Evolutionary conservation across 495 filamentous ascomycete species (phyloP), one percentile per base, ranked within the genome.

Genomic region (Tuber magnatum): DNA sequence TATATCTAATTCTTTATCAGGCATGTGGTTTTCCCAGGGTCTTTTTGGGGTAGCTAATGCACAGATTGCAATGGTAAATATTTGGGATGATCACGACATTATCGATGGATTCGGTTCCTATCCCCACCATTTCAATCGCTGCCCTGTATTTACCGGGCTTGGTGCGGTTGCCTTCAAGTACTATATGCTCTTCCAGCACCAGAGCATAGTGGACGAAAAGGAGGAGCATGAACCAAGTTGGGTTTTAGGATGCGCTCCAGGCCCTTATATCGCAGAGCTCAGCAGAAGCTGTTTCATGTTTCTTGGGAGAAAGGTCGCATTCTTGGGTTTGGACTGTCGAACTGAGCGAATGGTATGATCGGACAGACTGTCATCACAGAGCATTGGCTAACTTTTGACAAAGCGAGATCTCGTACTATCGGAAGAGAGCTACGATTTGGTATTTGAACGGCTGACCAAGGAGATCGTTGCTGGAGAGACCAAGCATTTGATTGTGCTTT

Each of bases 71-170:
- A 98, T 97, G 94, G 87, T 99, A 79, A 99, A 99, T 83, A 92
- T 99, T 77, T 97, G 91, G 86, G 95, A 98, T 83, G 95, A 98
- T 80, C 95, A 98, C 84, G 95, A 99, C 78, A 97, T 98, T 80
- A 95, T 99, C 77, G 94, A 99, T 83, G 96, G 95, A 2, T 99
- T 89, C 83, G 96, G 96, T 9, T 97, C 93, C 0, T 99, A 99
- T 81, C 89, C 94, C 2, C 88, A 97, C 75, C 88, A 94, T 79
- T 95, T 97, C 80, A 98, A 97, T 92, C 87, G 89, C 74, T 92
- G 91, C n/a, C 89, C 91, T 28, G 92, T 98, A 22, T 96, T 99
- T 80, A 91, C 89, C 3, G 95, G 95, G 5, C 83, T 99, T 56
- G 95, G 95, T 16, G 90, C 90, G 70, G 89, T 97, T 70, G 95